Conservation (phyloP, 2,329 filamentous ascomycete genomes). For the Alternaria consortialis region DNA sequence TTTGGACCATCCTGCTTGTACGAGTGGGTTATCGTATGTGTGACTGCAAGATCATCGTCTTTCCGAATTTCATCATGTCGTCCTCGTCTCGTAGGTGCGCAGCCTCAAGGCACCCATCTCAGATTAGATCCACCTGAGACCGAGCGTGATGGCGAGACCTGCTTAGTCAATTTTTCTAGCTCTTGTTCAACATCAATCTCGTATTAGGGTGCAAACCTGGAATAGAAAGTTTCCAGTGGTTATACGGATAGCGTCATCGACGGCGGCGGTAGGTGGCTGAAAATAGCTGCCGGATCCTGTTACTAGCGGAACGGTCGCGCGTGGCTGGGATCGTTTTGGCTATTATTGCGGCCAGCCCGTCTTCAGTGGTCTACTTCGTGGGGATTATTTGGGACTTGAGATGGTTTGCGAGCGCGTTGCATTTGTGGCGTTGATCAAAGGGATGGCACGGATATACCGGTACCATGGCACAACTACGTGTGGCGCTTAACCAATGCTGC, state of each 20-base stretch:
- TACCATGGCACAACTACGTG: neutral
- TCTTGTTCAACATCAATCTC: neutral
- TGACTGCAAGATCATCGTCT: neutral
- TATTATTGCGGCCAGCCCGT: neutral
- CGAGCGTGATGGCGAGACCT: neutral
- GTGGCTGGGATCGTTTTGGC: neutral
- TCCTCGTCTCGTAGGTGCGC: neutral
- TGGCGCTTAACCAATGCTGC: neutral
- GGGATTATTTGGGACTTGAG: neutral
- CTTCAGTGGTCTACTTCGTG: neutral
- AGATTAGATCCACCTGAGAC: neutral
- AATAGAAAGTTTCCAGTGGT: neutral
- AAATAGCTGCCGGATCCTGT: neutral
- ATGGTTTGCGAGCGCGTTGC: neutral
- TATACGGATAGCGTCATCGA: constrained; percentile 1
- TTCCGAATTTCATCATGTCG: neutral
- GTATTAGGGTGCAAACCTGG: neutral
- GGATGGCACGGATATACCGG: neutral
- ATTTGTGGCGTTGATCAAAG: neutral
- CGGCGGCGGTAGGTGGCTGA: neutral
- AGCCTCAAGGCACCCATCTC: neutral
- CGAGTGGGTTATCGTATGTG: neutral
- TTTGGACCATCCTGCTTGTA: neutral
- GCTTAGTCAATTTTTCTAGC: neutral
- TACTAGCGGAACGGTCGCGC: neutral